A percentile compares a stretch with the other conserved stretches of the same genome.
Conservation (phyloP, 2,329 filamentous ascomycete species). For the Metarhizium sp. region DNA sequence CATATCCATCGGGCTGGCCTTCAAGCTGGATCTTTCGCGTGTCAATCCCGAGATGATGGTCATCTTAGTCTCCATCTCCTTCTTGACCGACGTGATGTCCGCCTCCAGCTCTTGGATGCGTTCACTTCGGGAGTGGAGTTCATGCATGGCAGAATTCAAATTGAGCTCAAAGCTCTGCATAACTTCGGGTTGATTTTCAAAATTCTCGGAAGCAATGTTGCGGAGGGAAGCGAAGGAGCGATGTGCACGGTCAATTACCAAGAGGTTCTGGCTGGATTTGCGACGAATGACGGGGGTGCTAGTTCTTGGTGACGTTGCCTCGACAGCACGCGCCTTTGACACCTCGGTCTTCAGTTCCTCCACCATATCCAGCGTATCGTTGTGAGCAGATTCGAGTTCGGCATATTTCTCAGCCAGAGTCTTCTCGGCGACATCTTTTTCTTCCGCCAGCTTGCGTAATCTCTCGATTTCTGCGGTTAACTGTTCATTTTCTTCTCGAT, state of each 20-base stretch:
- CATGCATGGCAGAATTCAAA: constrained; percentile 84
- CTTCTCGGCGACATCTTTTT: constrained; percentile 68
- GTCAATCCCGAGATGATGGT: constrained; percentile 91
- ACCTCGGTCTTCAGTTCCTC: constrained; percentile 86
- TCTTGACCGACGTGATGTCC: constrained; percentile 73
- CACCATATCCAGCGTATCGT: constrained; percentile 72
- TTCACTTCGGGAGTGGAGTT: constrained; percentile 78
- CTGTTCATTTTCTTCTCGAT: constrained; percentile 27
- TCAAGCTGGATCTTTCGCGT: constrained; percentile 83
- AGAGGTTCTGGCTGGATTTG: constrained; percentile 84
- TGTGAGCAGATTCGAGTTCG: constrained; percentile 75
- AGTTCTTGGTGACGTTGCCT: constrained; percentile 51
- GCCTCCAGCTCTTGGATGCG: constrained; percentile 83
- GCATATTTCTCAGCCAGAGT: constrained; percentile 69
- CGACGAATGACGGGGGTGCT: constrained; percentile 76
- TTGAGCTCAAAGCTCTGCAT: constrained; percentile 92
- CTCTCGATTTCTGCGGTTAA: constrained; percentile 59
- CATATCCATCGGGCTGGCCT: constrained; percentile 77
- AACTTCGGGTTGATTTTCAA: constrained; percentile 70
- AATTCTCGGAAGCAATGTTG: constrained; percentile 79
- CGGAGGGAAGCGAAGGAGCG: constrained; percentile 83
- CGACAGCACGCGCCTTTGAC: constrained; percentile 59
- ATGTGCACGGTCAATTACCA: constrained; percentile 82
- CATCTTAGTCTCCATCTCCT: constrained; percentile 96
- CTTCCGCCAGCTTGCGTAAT: constrained; percentile 59